These are phyloP conservation scores for Penicillium sp. DNA, from an alignment of 2,329 filamentous ascomycete species.

Conservation along the genomic window DNA sequence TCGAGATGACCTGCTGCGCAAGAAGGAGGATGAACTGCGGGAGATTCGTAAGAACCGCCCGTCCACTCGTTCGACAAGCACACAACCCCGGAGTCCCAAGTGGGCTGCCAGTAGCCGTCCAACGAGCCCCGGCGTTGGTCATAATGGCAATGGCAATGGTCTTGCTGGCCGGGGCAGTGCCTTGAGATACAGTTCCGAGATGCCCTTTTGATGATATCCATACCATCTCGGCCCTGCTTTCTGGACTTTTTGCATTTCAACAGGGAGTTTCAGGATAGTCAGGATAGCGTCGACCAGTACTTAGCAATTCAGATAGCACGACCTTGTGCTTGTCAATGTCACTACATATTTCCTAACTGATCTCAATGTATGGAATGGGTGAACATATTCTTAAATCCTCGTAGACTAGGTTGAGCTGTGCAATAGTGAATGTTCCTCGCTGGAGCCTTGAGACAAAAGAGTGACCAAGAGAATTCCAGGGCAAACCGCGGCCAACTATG, in stretches of 20 bases:
- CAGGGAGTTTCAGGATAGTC: slow-evolving; percentile 1
- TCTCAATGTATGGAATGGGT: not conserved
- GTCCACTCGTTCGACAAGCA: slow-evolving; percentile 51
- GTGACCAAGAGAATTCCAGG: too few species aligned
- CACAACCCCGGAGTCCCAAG: slow-evolving; percentile 51
- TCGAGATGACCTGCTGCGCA: slow-evolving; percentile 48
- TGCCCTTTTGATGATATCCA: slow-evolving; percentile 34
- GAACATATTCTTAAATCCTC: not conserved
- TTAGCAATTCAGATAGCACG: not conserved
- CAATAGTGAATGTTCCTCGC: not conserved
- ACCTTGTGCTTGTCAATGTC: not conserved
- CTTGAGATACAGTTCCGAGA: slow-evolving; percentile 48
- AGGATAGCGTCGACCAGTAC: not conserved
- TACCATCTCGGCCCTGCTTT: not conserved
- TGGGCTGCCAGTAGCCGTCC: slow-evolving; percentile 47
- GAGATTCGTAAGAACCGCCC: slow-evolving; percentile 53
- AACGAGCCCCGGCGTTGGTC: slow-evolving; percentile 47
- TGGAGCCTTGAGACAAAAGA: not conserved
- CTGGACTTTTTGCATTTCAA: slow-evolving; percentile 4
- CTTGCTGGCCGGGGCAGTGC: slow-evolving; percentile 44
- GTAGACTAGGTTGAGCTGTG: not conserved
- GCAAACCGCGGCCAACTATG: not conserved
- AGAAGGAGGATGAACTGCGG: slow-evolving; percentile 53
- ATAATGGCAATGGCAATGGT: slow-evolving; percentile 38
- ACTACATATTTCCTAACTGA: not conserved